phyloP scores from a whole-genome alignment of 148 eudicot species.

The Camellia japonica region DNA sequence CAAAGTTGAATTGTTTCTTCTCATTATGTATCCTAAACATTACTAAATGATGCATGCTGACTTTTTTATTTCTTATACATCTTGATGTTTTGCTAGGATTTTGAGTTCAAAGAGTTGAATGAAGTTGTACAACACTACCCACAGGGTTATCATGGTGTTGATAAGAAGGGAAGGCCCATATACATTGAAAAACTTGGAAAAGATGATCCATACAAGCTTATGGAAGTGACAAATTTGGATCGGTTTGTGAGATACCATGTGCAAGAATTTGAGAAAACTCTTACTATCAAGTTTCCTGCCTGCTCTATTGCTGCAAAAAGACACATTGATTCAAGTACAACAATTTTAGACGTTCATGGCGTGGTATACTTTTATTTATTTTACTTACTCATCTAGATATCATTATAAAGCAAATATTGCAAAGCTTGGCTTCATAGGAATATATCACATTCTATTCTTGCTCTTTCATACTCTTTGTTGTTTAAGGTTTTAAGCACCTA shows the following conservation, averaged over 20 bases:
- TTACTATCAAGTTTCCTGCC: constrained; percentile 74
- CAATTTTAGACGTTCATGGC: constrained; percentile 89
- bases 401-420: not conserved
- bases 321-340: constrained; percentile 74
- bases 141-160: constrained; percentile 87
- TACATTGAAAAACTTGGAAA: constrained; percentile 80
- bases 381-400: not conserved
- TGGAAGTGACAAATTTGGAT: constrained; percentile 81
- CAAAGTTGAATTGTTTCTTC: not conserved
- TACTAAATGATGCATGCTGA: not conserved
- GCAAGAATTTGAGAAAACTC: constrained; percentile 73
- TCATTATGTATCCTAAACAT: not conserved
- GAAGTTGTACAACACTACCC: constrained; percentile 72
- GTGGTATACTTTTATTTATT: constrained; percentile 50
- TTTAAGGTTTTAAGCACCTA: constrained; percentile 70
- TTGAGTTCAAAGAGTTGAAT: constrained; percentile 65
- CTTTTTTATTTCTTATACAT: not conserved
- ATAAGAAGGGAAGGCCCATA: constrained; percentile 86
- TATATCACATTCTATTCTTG: constrained; percentile 8
- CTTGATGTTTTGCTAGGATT: constrained; percentile 46
- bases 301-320: constrained; percentile 77
- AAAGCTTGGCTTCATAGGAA: not conserved
- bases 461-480: constrained; percentile 3
- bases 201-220: constrained; percentile 65
- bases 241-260: constrained; percentile 75